Evolutionary conservation across 306 rosid species (phyloP).

Genomic region (Glycine soja): DNA sequence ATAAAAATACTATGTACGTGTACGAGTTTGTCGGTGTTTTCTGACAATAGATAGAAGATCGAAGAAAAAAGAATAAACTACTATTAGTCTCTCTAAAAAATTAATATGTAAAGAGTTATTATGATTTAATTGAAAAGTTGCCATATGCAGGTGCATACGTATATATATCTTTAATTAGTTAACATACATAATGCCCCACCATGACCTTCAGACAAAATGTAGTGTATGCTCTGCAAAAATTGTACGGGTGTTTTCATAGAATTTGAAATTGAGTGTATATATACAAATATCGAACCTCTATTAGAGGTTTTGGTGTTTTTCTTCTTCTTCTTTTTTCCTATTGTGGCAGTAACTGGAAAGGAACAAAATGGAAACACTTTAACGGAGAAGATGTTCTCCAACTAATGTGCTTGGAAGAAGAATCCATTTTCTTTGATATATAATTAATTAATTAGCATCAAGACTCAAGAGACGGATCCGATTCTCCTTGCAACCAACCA

Average conservation of each 20-base stretch:
- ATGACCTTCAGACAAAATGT: slow-evolving; percentile 39
- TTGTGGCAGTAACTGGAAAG: slow-evolving; percentile 36
- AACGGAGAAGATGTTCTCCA: slow-evolving; percentile 46
- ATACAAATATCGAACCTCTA: neutral
- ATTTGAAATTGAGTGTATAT: neutral
- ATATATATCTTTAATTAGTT: slow-evolving; percentile 17
- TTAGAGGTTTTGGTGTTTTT: neutral
- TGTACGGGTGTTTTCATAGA: slow-evolving; percentile 30
- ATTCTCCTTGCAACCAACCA: slow-evolving; percentile 22
- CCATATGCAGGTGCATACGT: neutral
- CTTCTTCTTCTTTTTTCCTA: neutral
- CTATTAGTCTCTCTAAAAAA: neutral
- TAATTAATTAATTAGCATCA: neutral
- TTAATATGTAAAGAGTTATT: neutral
- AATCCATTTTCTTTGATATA: neutral
- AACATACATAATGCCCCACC: slow-evolving; percentile 46
- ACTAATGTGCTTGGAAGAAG: slow-evolving; percentile 28
- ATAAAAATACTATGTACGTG: neutral
- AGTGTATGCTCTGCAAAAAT: slow-evolving; percentile 35
- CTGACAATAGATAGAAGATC: neutral
- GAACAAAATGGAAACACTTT: slow-evolving; percentile 47
- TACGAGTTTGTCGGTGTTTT: slow-evolving; percentile 19
- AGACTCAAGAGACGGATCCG: neutral
- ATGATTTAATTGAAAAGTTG: neutral
- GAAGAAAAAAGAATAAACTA: neutral